Base-by-base conservation (phyloP, 257 asterid genomes). In the Voacanga thouarsii region DNA sequence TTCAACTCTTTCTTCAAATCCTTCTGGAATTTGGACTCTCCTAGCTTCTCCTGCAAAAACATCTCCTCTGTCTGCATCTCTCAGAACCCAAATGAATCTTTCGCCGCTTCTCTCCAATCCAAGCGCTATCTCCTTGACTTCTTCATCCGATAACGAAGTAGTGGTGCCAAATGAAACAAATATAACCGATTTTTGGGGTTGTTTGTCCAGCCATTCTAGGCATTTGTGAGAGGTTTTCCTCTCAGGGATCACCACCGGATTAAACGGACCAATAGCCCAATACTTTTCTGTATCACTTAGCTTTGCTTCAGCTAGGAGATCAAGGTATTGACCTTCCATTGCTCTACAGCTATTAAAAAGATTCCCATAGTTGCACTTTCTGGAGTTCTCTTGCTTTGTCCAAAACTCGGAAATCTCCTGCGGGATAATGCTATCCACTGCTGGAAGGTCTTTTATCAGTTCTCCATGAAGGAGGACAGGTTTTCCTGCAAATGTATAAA, bases 241-340 rank as follows among this genome's bases (percentile, higher is more conserved):
- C 15, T 15, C 16, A 10, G 49, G 47, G 49, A 84, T 12, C 0
- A 19, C 71, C 0, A 88, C 24, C 0, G 87, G 91, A 82, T 90
- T 88, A 45, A 88, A 89, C 12, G 96, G 91, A 53, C 96, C 96
- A n/a, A 90, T 26, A 11, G 89, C 85, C 88, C 89, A 89, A 0
- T 84, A 86, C 45, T 82, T 86, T 77, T 81, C 73, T 23, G 49
- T 67, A 4, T 63, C 51, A 0, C 1, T 4, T 9, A 74, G 14
- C 28, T 43, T 23, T 19, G 30, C 67, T 33, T 77, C 30, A 14
- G 63, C 83, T 2, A 81, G 43, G 7, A 80, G 26, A 51, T 83
- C 83, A 55, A 90, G 69, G 86, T 18, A 89, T 49, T 76, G 65
- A 26, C 86, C 92, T 78, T 90, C 96, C 1, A 87, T 75, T 16